Percentiles rank a stretch among this genome's conserved stretches.
Evolutionary conservation across 371 early-diverging fungal genomes (phyloP).

Genomic region (Mortierella sp.): DNA sequence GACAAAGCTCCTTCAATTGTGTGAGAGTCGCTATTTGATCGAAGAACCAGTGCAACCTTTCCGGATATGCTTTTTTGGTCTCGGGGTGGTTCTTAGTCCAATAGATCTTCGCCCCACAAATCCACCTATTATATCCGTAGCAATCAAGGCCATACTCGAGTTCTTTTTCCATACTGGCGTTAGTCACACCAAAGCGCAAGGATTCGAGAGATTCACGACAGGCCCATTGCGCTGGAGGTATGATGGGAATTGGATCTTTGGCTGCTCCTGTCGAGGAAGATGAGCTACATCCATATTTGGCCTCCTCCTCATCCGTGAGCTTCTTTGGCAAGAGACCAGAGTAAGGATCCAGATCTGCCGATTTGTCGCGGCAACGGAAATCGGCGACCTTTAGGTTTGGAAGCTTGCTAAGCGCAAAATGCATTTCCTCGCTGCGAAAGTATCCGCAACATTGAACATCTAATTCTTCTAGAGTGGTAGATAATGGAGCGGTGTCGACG

Average conservation of each 20-base stretch:
- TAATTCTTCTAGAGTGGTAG: background rate
- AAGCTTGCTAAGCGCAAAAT: background rate
- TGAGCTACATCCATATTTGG: background rate
- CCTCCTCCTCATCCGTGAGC: background rate
- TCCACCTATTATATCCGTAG: background rate
- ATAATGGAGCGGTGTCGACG: background rate
- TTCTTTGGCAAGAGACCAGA: constrained; percentile 2
- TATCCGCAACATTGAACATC: constrained; percentile 3
- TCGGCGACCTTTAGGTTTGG: constrained; percentile 6
- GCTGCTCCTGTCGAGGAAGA: background rate
- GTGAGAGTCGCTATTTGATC: background rate
- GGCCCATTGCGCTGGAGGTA: background rate
- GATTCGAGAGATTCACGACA: background rate
- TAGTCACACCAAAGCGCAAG: background rate
- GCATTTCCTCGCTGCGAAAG: constrained; percentile 10
- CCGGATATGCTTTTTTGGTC: background rate
- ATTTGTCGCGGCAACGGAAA: constrained; percentile 7
- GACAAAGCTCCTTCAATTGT: constrained; percentile 13
- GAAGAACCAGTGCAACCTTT: constrained; percentile 15
- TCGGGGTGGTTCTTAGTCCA: background rate
- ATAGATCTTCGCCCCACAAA: background rate
- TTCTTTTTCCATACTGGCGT: background rate
- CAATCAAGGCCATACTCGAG: background rate
- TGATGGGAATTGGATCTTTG: background rate
- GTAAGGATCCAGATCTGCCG: background rate